Evolutionary conservation across 768 basidiomycete genomes (phyloP).

Genomic region (Amanita jacksonii): DNA sequence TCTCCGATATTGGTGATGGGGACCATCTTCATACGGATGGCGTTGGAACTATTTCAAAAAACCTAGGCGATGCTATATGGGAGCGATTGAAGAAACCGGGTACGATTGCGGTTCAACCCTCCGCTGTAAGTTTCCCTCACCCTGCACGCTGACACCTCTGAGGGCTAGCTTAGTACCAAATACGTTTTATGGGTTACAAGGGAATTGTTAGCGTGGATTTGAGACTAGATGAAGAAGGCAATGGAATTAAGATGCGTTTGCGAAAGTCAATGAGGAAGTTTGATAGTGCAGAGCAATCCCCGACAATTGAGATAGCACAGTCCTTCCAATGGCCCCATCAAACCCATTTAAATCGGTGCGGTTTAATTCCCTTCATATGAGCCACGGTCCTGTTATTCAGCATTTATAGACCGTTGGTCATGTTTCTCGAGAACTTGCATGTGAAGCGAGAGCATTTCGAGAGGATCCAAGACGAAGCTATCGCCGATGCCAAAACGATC

Average conservation of each 20-base stretch:
- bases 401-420: conserved; percentile 51
- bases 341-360: conserved; percentile 67
- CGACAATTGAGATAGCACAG: conserved; percentile 65
- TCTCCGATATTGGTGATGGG: conserved; percentile 43
- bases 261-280: conserved; percentile 75
- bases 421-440: conserved; percentile 71
- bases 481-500: conserved; percentile 49
- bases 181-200: conserved; percentile 78
- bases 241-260: conserved; percentile 58
- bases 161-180: conserved; percentile 48
- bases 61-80: conserved; percentile 55
- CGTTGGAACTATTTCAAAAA: conserved; percentile 64
- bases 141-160: neutral
- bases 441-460: conserved; percentile 50
- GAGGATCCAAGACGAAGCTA: conserved; percentile 49
- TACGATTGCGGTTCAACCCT: conserved; percentile 34
- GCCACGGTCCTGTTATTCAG: neutral
- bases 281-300: conserved; percentile 37
- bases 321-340: conserved; percentile 49
- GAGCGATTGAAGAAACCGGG: conserved; percentile 32
- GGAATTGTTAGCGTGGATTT: conserved; percentile 68
- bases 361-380: neutral
- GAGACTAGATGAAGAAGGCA: conserved; percentile 30
- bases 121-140: conserved; percentile 38
- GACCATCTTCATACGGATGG: conserved; percentile 61